These are phyloP conservation scores for Barnettozyma vustinii DNA, from an alignment of 805 yeast species.

Conservation along the genomic window DNA sequence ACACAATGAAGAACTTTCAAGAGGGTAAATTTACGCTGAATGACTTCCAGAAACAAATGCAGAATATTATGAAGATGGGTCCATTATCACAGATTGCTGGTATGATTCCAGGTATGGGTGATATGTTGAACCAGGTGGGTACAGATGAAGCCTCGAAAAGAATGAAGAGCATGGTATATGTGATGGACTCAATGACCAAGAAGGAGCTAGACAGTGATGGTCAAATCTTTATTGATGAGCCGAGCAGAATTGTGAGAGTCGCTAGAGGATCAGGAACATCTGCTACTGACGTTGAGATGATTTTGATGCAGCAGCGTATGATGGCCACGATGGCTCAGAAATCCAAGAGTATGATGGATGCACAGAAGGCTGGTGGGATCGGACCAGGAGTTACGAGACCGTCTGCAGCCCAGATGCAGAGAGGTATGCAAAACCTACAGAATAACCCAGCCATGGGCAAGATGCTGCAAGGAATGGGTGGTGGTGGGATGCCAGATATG, in stretches of 20 bases:
- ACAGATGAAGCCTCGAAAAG: slow-evolving; percentile 87
- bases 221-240: slow-evolving; percentile 45
- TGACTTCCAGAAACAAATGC: slow-evolving; percentile 93
- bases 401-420: slow-evolving; percentile 37
- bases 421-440: slow-evolving; percentile 57
- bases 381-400: slow-evolving; percentile 43
- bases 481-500: slow-evolving; percentile 69
- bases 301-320: slow-evolving; percentile 83
- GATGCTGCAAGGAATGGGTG: slow-evolving; percentile 62
- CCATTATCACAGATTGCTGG: slow-evolving; percentile 90
- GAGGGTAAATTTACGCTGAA: slow-evolving; percentile 91
- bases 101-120: slow-evolving; percentile 91
- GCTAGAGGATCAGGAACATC: slow-evolving; percentile 94
- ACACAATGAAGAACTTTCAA: slow-evolving; percentile 84
- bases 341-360: slow-evolving; percentile 47
- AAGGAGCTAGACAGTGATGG: slow-evolving; percentile 91
- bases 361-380: slow-evolving; percentile 37
- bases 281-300: slow-evolving; percentile 89
- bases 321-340: slow-evolving; percentile 90
- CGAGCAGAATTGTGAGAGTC: slow-evolving; percentile 80
- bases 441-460: slow-evolving; percentile 75
- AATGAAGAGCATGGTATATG: slow-evolving; percentile 82
- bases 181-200: slow-evolving; percentile 94
- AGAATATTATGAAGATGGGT: slow-evolving; percentile 94
- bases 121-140: slow-evolving; percentile 80